These are phyloP conservation scores for Globisporangium cylindrosporum DNA, from an alignment of 352 stramenopile species.

Conservation along the genomic window DNA sequence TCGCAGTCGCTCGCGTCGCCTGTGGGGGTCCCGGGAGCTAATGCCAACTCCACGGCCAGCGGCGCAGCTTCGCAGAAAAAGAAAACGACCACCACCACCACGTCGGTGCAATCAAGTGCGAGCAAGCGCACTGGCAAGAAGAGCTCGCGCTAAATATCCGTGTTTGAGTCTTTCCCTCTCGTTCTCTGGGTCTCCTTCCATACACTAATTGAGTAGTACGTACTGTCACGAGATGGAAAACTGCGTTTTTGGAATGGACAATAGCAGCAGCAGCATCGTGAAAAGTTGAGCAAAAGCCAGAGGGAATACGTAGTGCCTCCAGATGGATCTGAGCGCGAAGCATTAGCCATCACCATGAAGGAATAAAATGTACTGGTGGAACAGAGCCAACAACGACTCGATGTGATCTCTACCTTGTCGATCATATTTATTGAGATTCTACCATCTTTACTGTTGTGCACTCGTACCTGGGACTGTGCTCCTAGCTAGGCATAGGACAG, in stretches of 20 bases:
- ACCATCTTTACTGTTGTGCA: background rate
- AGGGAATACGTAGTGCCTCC: background rate
- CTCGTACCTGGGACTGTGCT: background rate
- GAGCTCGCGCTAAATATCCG: constrained; percentile 2
- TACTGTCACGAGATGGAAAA: background rate
- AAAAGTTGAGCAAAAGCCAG: background rate
- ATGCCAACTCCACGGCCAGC: background rate
- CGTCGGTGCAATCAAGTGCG: constrained; percentile 7
- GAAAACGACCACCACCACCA: background rate
- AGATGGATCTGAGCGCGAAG: background rate
- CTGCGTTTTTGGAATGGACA: constrained; percentile 10
- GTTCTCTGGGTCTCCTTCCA: background rate
- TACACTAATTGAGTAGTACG: background rate
- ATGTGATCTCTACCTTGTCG: background rate
- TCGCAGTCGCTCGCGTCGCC: constrained; percentile 4
- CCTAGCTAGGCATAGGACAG: background rate
- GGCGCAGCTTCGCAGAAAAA: constrained; percentile 3
- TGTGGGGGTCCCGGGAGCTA: constrained; percentile 16
- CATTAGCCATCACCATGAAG: background rate
- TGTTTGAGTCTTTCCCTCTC: background rate
- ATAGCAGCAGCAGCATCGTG: constrained; percentile 3
- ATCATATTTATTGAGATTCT: background rate
- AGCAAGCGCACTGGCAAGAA: constrained; percentile 18
- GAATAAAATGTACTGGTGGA: background rate
- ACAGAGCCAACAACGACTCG: background rate